Base-by-base conservation (phyloP, 1,284 basidiomycete species). In the Melampsora americana region DNA sequence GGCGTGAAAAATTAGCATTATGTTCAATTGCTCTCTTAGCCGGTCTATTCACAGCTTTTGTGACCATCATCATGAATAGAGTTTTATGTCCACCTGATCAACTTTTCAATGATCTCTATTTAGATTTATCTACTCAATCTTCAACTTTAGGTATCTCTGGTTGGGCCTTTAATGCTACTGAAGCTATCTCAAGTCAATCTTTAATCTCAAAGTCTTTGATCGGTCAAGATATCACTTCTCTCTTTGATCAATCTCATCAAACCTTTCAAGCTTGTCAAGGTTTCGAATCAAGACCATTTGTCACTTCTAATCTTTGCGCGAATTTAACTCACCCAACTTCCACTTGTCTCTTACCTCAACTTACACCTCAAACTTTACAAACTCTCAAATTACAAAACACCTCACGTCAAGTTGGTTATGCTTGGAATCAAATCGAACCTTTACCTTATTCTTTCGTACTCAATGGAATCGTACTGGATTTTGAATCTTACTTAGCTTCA, bases 1-100 rank as follows among this genome's bases (percentile, higher is more conserved):
- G 96, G 96, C 88, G 96, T 80, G 96, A 99, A 84, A 99, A 99
- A 86, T 89, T 97, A 77, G 89, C 94, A 6, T 87, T 99, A 9
- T 97, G 94, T 83, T 89, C 90, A 83, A 90, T 96, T 81, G 91
- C 93, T 70, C 80, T 89, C 77, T 44, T 92, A 30, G 84, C 97
- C 30, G 96, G 94, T 79, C 90, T 86, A 28, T 84, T 87, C 66
- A 88, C 98, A 69, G 95, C 92, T 11, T 99, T 98, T 83, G 87
- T 91, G 77, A 99, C 96, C 64, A 92, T 99, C 81, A 96, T 95
- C 23, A 88, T 97, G 76, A 93, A 97, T 84, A 89, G 89, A 78
- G 91, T 92, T 28, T 87, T 99, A 39, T 99, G 95, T 85, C 94
- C 95, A 0, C 70, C 78, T 4, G 23, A 79, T 50, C 79, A 79